Conservation (phyloP, 495 filamentous ascomycete species). For the Penicillium angulare region DNA sequence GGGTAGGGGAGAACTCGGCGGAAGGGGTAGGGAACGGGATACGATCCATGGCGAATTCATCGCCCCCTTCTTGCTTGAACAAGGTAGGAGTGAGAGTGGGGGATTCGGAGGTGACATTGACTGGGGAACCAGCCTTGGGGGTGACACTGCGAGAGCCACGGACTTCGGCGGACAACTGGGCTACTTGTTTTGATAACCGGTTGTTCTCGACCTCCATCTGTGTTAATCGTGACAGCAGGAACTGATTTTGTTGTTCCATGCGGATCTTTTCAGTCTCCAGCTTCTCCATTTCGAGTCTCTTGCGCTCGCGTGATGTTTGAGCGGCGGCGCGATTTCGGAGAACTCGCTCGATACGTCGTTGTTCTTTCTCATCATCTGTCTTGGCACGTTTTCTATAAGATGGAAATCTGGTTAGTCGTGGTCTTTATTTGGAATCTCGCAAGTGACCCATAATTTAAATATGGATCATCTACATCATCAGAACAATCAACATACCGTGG, state of each 20-base stretch:
- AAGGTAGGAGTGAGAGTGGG: constrained; percentile 46
- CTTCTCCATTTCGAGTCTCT: constrained; percentile 89
- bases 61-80: constrained; percentile 58
- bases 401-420: constrained; percentile 3
- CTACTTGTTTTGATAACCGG: constrained; percentile 62
- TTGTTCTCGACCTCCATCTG: constrained; percentile 66
- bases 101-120: constrained; percentile 42
- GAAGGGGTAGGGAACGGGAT: constrained; percentile 51
- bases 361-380: constrained; percentile 98
- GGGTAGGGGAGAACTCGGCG: constrained; percentile 48
- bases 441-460: not conserved
- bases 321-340: constrained; percentile 93
- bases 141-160: constrained; percentile 46
- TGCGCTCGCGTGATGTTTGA: constrained; percentile 93
- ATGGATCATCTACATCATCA: too few species aligned
- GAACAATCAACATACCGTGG: constrained; percentile 83
- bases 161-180: constrained; percentile 60
- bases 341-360: constrained; percentile 94
- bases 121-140: constrained; percentile 36
- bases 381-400: constrained; percentile 85
- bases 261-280: constrained; percentile 72
- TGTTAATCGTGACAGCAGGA: constrained; percentile 62
- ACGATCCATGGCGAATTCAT: constrained; percentile 48
- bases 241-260: constrained; percentile 67
- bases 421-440: not conserved